Conservation (phyloP, 495 filamentous ascomycete genomes). For the Aspergillus homomorphus region DNA sequence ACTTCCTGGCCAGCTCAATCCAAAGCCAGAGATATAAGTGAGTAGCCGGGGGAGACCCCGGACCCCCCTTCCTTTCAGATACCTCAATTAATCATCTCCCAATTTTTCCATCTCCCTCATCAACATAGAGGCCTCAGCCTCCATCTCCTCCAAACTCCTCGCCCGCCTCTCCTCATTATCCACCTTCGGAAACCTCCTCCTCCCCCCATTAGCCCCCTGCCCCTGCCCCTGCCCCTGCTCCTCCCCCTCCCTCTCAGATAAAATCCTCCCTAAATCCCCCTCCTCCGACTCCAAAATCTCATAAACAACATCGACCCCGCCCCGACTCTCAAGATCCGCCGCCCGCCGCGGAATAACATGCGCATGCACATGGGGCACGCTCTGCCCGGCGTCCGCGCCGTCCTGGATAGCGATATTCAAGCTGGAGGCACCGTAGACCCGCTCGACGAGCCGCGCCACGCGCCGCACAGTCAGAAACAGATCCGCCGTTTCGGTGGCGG, state of each 20-base stretch:
- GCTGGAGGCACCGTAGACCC: slow-evolving; percentile 60
- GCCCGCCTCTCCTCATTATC: slow-evolving; percentile 69
- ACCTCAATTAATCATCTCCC: slow-evolving; percentile 15
- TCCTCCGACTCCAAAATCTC: slow-evolving; percentile 78
- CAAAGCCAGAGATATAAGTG: too few species aligned
- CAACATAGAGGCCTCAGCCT: slow-evolving; percentile 67
- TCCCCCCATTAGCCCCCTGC: slow-evolving; percentile 15
- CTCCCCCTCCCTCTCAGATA: slow-evolving; percentile 16
- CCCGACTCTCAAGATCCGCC: slow-evolving; percentile 51
- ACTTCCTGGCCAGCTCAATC: too few species aligned
- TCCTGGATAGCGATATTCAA: slow-evolving; percentile 95
- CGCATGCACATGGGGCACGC: slow-evolving; percentile 85
- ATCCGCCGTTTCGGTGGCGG: slow-evolving; percentile 69
- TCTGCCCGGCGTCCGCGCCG: slow-evolving; percentile 83
- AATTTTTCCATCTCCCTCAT: slow-evolving; percentile 51
- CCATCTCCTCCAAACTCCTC: slow-evolving; percentile 74
- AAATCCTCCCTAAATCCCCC: slow-evolving; percentile 67
- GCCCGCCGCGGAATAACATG: slow-evolving; percentile 81
- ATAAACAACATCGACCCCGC: slow-evolving; percentile 67
- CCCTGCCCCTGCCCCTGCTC: slow-evolving; percentile 12
- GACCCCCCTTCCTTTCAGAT: background rate
- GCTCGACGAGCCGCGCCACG: slow-evolving; percentile 73
- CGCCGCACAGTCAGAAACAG: slow-evolving; percentile 81
- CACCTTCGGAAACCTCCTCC: slow-evolving; percentile 50
- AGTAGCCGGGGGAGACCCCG: too few species aligned